Evolutionary conservation across 106 monocot species (phyloP).

Genomic region (Allium sativum): DNA sequence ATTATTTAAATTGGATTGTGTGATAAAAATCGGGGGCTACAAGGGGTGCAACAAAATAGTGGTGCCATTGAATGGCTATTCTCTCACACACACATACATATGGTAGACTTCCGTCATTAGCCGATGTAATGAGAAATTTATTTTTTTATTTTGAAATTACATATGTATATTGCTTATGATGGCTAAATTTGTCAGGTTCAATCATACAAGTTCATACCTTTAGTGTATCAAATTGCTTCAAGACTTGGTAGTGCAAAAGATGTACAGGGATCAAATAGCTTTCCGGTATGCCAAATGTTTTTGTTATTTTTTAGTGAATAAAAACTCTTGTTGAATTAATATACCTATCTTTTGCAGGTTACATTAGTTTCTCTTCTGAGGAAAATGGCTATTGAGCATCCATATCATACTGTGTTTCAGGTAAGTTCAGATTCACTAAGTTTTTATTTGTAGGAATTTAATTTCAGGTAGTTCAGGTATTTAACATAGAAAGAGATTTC

Average conservation of each 20-base stretch:
- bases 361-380: slow-evolving; percentile 74
- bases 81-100: no score
- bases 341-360: slow-evolving; percentile 26
- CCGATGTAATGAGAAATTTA: no score
- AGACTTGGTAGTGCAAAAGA: slow-evolving; percentile 84
- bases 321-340: not conserved
- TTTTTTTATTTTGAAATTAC: no score
- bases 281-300: slow-evolving; percentile 42
- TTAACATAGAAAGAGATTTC: no score
- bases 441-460: not conserved
- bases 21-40: no score
- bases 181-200: slow-evolving; percentile 41
- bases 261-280: slow-evolving; percentile 58
- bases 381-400: slow-evolving; percentile 99
- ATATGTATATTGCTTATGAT: not conserved
- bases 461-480: no score
- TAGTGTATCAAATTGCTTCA: slow-evolving; percentile 99
- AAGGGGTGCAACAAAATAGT: no score
- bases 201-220: slow-evolving; percentile 85
- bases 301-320: not conserved
- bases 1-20: no score
- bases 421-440: slow-evolving; percentile 15
- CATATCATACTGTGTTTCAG: slow-evolving; percentile 97
- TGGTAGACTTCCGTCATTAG: no score
- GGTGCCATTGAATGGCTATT: no score